Base-by-base conservation (phyloP, 257 asterid genomes). In the Nicotiana knightiana region DNA sequence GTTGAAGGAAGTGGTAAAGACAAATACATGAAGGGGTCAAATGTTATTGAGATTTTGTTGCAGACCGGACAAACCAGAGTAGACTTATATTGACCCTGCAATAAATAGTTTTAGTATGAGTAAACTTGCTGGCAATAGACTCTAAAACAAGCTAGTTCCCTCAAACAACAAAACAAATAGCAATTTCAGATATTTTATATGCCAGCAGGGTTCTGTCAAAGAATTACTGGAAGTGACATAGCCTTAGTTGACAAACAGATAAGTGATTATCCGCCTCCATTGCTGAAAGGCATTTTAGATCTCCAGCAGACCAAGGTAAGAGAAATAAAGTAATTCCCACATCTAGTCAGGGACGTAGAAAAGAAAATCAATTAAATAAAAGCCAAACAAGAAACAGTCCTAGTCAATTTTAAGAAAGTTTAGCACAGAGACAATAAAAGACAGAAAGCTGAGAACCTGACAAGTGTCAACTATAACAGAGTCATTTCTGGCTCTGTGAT, bases 1-100 rank as follows among this genome's bases (percentile, higher is more conserved):
- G 94, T 92, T 86, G 99, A 92, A 67, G 99, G 98, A 79, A 96
- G 97, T 35, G 99, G 99, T 89, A 96, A 81, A 8, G 99, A 92
- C 86, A 96, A 87, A 87, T 94, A 94, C 99, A 96, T 94, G 93
- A 94, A 96, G 75, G 99, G 98, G 85, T 96, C 99, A 84, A 94
- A 96, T 43, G 98, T 93, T 75, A 96, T 94, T 1, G 99, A 96
- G 80, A 96, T 90, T 89, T 96, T 94, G 85, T 83, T 80, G 88
- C 98, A 96, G 76, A 35, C 87, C 17, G 99, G 98, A 90, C 99
- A 96, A 76, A 94, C 95, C 89, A 96, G 83, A 4, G 98, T 96
- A 18, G 98, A 96, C 89, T 92, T 96, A 89, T 94, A 96, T 89
- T 96, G 99, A 63, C 98, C 99, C 98, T 96, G 97, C 67, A 87